A percentile compares a stretch with the other conserved stretches of the same genome.
phyloP scores from a whole-genome alignment of 352 stramenopile species.

The Paralagenidium karlingii region DNA sequence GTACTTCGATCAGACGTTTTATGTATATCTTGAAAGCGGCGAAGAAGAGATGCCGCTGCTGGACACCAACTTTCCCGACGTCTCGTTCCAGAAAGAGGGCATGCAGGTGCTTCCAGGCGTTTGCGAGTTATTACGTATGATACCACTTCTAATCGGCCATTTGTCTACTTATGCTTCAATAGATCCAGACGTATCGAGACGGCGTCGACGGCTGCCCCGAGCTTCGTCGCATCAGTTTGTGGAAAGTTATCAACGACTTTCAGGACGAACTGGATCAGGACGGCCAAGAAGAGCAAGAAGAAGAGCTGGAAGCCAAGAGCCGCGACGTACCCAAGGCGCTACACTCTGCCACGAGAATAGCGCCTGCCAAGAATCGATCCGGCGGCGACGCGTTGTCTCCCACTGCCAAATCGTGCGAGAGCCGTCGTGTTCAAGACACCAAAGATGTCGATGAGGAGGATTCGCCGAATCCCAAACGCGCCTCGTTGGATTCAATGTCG shows the following conservation, averaged over 20 bases:
- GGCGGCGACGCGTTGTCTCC: too few relatives aligned
- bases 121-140: too few relatives aligned
- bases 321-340: too few relatives aligned
- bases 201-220: slow-evolving; percentile 50
- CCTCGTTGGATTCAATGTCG: slow-evolving; percentile 5
- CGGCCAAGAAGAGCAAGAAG: slow-evolving; percentile 2
- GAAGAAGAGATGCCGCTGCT: slow-evolving; percentile 86
- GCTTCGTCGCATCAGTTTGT: slow-evolving; percentile 59
- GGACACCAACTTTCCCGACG: slow-evolving; percentile 89
- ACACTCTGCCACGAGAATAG: too few relatives aligned
- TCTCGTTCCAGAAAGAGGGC: slow-evolving; percentile 80
- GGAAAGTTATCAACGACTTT: slow-evolving; percentile 68
- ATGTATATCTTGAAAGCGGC: slow-evolving; percentile 82
- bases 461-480: slow-evolving; percentile 1
- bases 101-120: slow-evolving; percentile 64
- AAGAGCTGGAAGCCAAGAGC: too few relatives aligned
- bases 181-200: slow-evolving; percentile 64
- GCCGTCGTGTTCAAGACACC: slow-evolving; percentile 35
- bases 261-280: slow-evolving; percentile 23
- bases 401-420: neutral
- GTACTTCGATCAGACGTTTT: slow-evolving; percentile 89
- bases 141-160: too few relatives aligned
- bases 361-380: too few relatives aligned
- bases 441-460: too few relatives aligned
- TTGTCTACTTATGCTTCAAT: neutral